A percentile compares a stretch with the other conserved stretches of the same genome.
Conservation (phyloP, 2,329 filamentous ascomycete genomes). For the Botrytis fabae region DNA sequence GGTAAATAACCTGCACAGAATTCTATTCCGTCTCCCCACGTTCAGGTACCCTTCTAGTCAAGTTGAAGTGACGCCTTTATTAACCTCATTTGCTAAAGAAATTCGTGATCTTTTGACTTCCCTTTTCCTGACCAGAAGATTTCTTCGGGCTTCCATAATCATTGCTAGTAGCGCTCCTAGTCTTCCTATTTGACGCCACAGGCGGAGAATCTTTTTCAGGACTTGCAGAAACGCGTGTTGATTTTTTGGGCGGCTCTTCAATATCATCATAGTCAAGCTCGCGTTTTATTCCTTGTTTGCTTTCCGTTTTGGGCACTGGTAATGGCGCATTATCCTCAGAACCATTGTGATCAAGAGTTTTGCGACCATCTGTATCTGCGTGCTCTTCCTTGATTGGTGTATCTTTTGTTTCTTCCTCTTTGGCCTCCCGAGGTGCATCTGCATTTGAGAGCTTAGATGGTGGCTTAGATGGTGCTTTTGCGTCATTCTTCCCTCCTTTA, state of each 20-base stretch:
- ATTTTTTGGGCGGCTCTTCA: slow-evolving; percentile 35
- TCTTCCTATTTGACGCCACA: slow-evolving; percentile 33
- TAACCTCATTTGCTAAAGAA: slow-evolving; percentile 48
- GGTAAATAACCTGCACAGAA: neutral
- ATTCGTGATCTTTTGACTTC: slow-evolving; percentile 51
- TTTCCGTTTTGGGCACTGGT: slow-evolving; percentile 31
- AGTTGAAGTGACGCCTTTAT: neutral
- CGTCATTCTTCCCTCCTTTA: slow-evolving; percentile 44
- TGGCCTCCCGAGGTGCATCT: slow-evolving; percentile 25
- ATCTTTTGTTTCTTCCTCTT: slow-evolving; percentile 26
- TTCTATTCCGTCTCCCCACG: neutral
- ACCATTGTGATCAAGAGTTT: slow-evolving; percentile 34
- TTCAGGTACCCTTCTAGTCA: neutral
- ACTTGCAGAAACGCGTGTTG: slow-evolving; percentile 30
- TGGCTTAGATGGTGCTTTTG: slow-evolving; percentile 22
- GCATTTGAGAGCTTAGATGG: slow-evolving; percentile 2
- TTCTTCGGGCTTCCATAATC: slow-evolving; percentile 35
- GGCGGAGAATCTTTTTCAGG: slow-evolving; percentile 27
- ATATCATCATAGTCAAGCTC: slow-evolving; percentile 34
- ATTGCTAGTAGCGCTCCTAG: slow-evolving; percentile 39
- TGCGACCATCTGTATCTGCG: slow-evolving; percentile 30
- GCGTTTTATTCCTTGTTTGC: slow-evolving; percentile 36
- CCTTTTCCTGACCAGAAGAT: slow-evolving; percentile 31
- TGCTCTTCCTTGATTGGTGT: slow-evolving; percentile 33
- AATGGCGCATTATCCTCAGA: slow-evolving; percentile 38